These are phyloP conservation scores for Stellera chamaejasme DNA, from an alignment of 345 rosid species.

Conservation along the genomic window DNA sequence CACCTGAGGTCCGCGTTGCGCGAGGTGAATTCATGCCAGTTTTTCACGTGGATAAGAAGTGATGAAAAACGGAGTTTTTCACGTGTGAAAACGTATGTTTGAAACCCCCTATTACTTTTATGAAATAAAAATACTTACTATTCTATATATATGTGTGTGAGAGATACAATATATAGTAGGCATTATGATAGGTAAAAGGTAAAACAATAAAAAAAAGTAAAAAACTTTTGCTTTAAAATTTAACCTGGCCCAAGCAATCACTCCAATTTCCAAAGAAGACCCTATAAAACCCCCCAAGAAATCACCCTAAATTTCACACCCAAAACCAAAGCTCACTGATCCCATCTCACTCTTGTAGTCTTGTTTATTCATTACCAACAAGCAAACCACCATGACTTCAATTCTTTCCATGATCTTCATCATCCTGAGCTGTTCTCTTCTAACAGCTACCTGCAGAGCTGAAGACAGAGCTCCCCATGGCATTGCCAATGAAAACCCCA, in stretches of 20 bases:
- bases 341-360: neutral
- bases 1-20: no score
- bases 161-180: no score
- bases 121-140: no score
- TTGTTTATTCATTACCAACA: neutral
- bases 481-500: constrained; percentile 48
- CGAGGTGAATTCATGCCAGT: no score
- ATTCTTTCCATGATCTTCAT: constrained; percentile 23
- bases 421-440: constrained; percentile 21
- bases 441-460: constrained; percentile 23
- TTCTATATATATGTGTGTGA: no score
- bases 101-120: no score
- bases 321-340: constrained; percentile 12
- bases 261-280: constrained; percentile 16
- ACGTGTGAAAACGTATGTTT: no score
- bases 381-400: constrained; percentile 25
- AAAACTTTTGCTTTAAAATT: no score
- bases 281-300: constrained; percentile 43
- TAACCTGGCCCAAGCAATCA: constrained; percentile 31
- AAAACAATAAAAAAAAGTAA: no score
- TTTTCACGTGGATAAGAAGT: no score
- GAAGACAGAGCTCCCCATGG: constrained; percentile 95
- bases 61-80: no score
- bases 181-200: no score
- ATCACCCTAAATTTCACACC: constrained; percentile 17